Evolutionary conservation across 2,329 filamentous ascomycete species (phyloP).

Genomic region (Aspergillus hiratsukae): DNA sequence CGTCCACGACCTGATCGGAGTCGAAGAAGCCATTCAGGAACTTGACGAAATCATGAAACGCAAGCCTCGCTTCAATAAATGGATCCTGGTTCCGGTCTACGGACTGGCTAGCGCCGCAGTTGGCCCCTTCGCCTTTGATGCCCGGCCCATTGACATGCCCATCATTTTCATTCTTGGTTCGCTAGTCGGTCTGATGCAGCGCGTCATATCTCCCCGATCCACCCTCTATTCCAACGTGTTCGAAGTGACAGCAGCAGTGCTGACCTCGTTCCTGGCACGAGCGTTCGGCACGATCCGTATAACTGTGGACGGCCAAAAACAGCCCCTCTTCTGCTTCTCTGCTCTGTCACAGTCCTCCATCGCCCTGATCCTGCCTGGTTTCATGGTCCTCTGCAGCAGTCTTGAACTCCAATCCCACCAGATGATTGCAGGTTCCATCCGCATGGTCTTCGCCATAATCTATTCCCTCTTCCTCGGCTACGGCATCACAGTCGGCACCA

Average conservation of each 20-base stretch:
- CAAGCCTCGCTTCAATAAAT: slow-evolving; percentile 50
- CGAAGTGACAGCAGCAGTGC: slow-evolving; percentile 57
- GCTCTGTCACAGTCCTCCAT: slow-evolving; percentile 65
- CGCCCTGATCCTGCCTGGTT: slow-evolving; percentile 64
- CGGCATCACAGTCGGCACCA: slow-evolving; percentile 61
- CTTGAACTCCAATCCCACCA: slow-evolving; percentile 63
- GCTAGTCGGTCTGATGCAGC: slow-evolving; percentile 67
- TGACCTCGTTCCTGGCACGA: slow-evolving; percentile 64
- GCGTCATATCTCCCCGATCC: slow-evolving; percentile 69
- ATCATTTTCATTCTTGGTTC: slow-evolving; percentile 70
- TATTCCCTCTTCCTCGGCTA: slow-evolving; percentile 66
- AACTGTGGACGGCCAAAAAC: slow-evolving; percentile 18
- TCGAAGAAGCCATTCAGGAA: slow-evolving; percentile 37
- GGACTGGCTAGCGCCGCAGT: slow-evolving; percentile 70
- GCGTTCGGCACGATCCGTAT: slow-evolving; percentile 60
- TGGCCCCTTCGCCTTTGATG: slow-evolving; percentile 73
- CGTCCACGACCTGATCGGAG: slow-evolving; percentile 40
- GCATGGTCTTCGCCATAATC: slow-evolving; percentile 66
- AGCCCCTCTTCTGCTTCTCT: slow-evolving; percentile 61
- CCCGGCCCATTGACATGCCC: slow-evolving; percentile 70
- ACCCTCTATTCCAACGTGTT: slow-evolving; percentile 62
- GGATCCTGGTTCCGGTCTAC: slow-evolving; percentile 60
- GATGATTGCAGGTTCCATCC: slow-evolving; percentile 63
- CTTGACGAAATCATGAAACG: slow-evolving; percentile 51
- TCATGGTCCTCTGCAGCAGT: slow-evolving; percentile 53